A percentile compares a stretch with the other conserved stretches of the same genome.
Conservation (phyloP, 164 flowering plant species). For the Amborella trichopoda region DNA sequence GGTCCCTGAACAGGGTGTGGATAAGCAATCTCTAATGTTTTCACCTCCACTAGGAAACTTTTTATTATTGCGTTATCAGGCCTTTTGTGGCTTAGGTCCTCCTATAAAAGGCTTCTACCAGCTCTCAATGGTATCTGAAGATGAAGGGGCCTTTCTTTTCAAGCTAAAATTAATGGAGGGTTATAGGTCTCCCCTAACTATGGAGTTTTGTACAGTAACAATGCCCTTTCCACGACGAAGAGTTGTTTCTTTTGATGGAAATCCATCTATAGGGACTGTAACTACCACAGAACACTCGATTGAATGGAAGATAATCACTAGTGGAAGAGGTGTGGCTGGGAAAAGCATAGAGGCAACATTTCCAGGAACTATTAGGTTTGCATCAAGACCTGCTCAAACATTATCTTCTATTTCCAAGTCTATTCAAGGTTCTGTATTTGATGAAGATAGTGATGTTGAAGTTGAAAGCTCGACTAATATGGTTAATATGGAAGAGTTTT, state of each 20-base stretch:
- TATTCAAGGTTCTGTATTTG: conserved; percentile 25
- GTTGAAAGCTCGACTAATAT: conserved; percentile 42
- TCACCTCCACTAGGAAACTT: conserved; percentile 95
- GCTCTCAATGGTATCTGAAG: conserved; percentile 98
- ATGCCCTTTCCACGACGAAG: conserved; percentile 95
- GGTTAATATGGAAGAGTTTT: conserved; percentile 67
- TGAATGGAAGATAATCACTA: conserved; percentile 85
- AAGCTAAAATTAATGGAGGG: conserved; percentile 82
- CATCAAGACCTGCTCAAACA: conserved; percentile 53
- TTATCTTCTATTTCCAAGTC: conserved; percentile 20
- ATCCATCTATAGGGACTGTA: conserved; percentile 89
- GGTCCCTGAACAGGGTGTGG: conserved; percentile 79
- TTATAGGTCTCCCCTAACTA: conserved; percentile 60
- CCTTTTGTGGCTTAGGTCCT: conserved; percentile 57
- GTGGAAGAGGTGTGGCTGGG: conserved; percentile 66
- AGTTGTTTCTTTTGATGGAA: conserved; percentile 75
- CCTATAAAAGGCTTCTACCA: conserved; percentile 98
- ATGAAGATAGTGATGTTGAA: conserved; percentile 83
- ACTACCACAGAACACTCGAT: conserved; percentile 64
- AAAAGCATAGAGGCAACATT: conserved; percentile 92
- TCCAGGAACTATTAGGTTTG: conserved; percentile 87
- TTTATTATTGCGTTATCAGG: conserved; percentile 76
- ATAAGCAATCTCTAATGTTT: conserved; percentile 80
- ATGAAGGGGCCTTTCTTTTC: conserved; percentile 97
- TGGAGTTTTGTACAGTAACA: conserved; percentile 82